phyloP scores from a whole-genome alignment of 352 stramenopile genomes.

The Pelagophyceae sp. region DNA sequence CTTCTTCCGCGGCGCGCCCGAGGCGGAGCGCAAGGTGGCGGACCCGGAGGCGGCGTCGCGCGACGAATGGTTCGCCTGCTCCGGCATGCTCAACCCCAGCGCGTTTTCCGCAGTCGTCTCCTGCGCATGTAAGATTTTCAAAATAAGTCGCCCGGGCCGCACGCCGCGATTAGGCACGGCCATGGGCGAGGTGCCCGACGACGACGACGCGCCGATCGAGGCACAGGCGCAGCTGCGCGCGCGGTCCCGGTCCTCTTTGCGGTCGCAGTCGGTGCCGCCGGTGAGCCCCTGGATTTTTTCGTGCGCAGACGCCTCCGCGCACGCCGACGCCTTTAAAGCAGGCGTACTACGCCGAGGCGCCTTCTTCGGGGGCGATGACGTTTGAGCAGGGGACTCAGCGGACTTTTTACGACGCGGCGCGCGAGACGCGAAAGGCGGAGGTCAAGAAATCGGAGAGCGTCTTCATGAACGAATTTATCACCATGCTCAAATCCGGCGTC shows the following conservation, averaged over 20 bases:
- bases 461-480: slow-evolving; percentile 15
- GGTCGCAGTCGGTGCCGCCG: too few relatives aligned
- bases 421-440: neutral
- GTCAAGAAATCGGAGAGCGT: neutral
- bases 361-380: neutral
- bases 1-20: too few relatives aligned
- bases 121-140: neutral
- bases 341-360: too few relatives aligned
- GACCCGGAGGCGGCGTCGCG: too few relatives aligned
- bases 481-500: neutral
- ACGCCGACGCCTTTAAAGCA: too few relatives aligned
- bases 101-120: neutral
- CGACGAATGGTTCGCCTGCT: neutral
- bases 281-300: too few relatives aligned
- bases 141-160: neutral
- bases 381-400: neutral
- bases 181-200: neutral
- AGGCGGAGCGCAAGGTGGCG: too few relatives aligned
- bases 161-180: neutral
- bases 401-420: neutral
- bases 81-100: neutral
- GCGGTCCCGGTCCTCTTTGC: neutral
- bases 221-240: neutral
- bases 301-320: too few relatives aligned
- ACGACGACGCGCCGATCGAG: neutral